Conservation (phyloP, 176 grass and related monocot genomes). For the Bonia amplexicaulis region DNA sequence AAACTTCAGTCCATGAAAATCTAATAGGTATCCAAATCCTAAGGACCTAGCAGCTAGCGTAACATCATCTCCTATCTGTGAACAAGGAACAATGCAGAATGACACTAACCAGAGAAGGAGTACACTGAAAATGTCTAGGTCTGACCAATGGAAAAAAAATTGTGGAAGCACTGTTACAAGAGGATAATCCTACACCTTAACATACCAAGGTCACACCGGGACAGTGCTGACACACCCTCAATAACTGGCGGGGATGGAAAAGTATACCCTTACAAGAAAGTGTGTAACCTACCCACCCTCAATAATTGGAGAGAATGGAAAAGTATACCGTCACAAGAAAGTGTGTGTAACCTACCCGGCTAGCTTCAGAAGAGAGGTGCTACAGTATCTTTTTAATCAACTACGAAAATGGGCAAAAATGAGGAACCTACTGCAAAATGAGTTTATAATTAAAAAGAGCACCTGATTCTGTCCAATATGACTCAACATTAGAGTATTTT, state of each 20-base stretch:
- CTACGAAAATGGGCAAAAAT: not conserved
- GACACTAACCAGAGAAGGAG: not conserved
- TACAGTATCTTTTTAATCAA: not conserved
- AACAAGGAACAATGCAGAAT: not conserved
- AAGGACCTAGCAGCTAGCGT: not conserved
- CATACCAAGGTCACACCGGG: not conserved
- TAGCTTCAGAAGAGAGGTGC: not conserved
- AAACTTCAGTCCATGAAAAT: slow-evolving; percentile 11
- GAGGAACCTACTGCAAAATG: not conserved
- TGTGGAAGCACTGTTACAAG: not conserved
- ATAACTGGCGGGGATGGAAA: not conserved
- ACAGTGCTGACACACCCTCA: not conserved
- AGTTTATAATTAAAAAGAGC: not conserved
- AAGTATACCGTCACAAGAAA: slow-evolving; percentile 14
- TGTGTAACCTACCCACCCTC: not conserved
- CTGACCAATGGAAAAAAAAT: not conserved
- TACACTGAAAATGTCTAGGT: slow-evolving; percentile 10
- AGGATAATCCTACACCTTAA: not conserved
- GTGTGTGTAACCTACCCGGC: not conserved
- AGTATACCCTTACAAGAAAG: slow-evolving; percentile 14
- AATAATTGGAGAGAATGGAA: not conserved
- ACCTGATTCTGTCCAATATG: not conserved
- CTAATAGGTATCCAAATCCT: not conserved
- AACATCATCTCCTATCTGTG: not conserved
- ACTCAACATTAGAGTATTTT: not conserved